Conservation (phyloP, 2,329 filamentous ascomycete species). For the Paraconiothyrium brasiliense region DNA sequence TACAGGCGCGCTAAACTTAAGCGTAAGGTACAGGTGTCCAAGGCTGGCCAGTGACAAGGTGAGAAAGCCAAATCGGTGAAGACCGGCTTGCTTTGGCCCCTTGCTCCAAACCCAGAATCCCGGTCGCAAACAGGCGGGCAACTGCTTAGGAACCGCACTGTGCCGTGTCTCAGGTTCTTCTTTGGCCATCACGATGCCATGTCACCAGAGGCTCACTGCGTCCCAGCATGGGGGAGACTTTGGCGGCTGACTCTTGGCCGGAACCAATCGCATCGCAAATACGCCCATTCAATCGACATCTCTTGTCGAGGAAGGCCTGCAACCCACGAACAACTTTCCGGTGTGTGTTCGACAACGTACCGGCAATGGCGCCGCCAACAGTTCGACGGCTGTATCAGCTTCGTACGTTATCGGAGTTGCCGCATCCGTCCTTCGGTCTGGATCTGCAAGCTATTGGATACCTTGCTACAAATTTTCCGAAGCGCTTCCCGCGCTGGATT, state of each 20-base stretch:
- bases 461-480: conserved; percentile 25
- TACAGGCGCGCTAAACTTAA: conserved; percentile 15
- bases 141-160: conserved; percentile 31
- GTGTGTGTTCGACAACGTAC: neutral
- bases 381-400: neutral
- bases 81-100: conserved; percentile 8
- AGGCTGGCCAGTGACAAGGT: conserved; percentile 18
- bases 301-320: neutral
- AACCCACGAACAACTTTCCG: neutral
- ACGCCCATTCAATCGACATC: conserved; percentile 16
- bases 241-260: conserved; percentile 21
- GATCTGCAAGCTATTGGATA: conserved; percentile 12
- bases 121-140: conserved; percentile 15
- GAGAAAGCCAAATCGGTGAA: conserved; percentile 8
- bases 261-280: conserved; percentile 32
- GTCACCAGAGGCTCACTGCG: conserved; percentile 37
- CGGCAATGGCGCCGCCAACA: conserved; percentile 7
- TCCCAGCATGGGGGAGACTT: conserved; percentile 26
- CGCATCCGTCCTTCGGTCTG: conserved; percentile 14
- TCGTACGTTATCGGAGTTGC: conserved; percentile 4
- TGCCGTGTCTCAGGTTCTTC: conserved; percentile 39
- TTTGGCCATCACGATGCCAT: conserved; percentile 43
- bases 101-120: conserved; percentile 22
- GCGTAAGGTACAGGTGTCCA: conserved; percentile 18
- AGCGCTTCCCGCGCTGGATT: conserved; percentile 28